These are phyloP conservation scores for Sclerotinia borealis DNA, from an alignment of 2,329 filamentous ascomycete species.

Conservation along the genomic window DNA sequence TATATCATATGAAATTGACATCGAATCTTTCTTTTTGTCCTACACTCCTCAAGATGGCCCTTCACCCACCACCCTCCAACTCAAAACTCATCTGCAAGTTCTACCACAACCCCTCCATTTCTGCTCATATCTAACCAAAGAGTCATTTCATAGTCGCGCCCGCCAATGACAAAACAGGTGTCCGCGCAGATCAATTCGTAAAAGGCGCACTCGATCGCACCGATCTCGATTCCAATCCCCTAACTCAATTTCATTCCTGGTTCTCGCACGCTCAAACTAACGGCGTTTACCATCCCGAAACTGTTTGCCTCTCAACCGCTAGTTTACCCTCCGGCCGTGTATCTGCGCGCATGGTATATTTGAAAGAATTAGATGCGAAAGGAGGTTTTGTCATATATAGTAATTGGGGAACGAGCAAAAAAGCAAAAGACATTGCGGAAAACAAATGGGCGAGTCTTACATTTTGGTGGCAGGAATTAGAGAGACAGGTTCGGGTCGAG, in stretches of 20 bases:
- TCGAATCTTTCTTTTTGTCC: slow-evolving; percentile 17
- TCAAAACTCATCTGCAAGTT: slow-evolving; percentile 32
- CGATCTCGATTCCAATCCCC: slow-evolving; percentile 61
- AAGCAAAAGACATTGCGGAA: slow-evolving; percentile 59
- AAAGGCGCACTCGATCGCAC: slow-evolving; percentile 53
- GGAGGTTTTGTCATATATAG: slow-evolving; percentile 84
- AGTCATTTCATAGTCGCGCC: slow-evolving; percentile 49
- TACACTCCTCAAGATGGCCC: slow-evolving; percentile 26
- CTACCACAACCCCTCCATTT: neutral
- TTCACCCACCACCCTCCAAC: slow-evolving; percentile 23
- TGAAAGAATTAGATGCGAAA: slow-evolving; percentile 80
- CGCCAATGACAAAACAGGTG: slow-evolving; percentile 48
- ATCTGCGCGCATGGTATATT: slow-evolving; percentile 79
- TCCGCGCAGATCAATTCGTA: slow-evolving; percentile 72
- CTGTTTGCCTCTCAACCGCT: slow-evolving; percentile 81
- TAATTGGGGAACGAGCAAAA: slow-evolving; percentile 76
- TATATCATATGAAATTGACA: slow-evolving; percentile 21
- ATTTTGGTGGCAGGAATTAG: slow-evolving; percentile 83
- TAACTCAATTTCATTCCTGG: slow-evolving; percentile 85
- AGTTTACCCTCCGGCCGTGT: slow-evolving; percentile 77
- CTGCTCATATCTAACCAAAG: neutral
- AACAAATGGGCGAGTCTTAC: slow-evolving; percentile 79
- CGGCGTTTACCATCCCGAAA: slow-evolving; percentile 72
- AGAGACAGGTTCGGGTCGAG: slow-evolving; percentile 88
- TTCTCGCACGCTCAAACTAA: slow-evolving; percentile 63